phyloP scores from a whole-genome alignment of 1,139 yeast species.

The Kodamaea arcana region DNA sequence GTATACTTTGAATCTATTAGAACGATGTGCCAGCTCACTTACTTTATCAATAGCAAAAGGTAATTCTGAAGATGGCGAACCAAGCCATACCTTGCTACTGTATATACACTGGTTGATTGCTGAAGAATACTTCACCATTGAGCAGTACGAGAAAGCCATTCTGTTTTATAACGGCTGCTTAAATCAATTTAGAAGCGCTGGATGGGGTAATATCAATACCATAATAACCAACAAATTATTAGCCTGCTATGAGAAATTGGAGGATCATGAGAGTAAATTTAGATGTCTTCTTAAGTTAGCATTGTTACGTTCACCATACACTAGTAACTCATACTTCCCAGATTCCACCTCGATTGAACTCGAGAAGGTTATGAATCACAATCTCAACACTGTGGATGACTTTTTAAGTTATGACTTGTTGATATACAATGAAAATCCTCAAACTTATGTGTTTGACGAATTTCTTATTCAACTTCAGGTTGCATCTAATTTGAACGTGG shows the following conservation, averaged over 20 bases:
- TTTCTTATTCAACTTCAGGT: constrained; percentile 19
- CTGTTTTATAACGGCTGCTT: constrained; percentile 33
- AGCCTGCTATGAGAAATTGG: constrained; percentile 18
- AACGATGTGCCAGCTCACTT: constrained; percentile 18
- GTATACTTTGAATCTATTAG: constrained; percentile 24
- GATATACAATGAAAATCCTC: constrained; percentile 11
- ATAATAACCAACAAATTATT: constrained; percentile 21
- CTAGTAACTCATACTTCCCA: neutral
- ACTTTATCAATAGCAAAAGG: neutral
- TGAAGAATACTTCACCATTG: constrained; percentile 39
- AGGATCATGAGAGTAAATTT: constrained; percentile 5
- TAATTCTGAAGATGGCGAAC: constrained; percentile 14
- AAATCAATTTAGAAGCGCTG: constrained; percentile 4
- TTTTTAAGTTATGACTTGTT: constrained; percentile 14
- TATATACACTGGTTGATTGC: constrained; percentile 49
- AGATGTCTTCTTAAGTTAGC: constrained; percentile 3
- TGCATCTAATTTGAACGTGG: constrained; percentile 11
- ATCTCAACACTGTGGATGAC: neutral
- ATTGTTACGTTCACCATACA: constrained; percentile 1
- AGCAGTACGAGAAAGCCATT: constrained; percentile 30
- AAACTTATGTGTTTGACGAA: constrained; percentile 17
- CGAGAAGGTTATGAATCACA: neutral
- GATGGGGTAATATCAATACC: constrained; percentile 12
- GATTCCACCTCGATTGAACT: neutral
- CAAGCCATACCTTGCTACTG: constrained; percentile 28